Base-by-base conservation (phyloP, 768 basidiomycete species). In the Suillus subalutaceus region DNA sequence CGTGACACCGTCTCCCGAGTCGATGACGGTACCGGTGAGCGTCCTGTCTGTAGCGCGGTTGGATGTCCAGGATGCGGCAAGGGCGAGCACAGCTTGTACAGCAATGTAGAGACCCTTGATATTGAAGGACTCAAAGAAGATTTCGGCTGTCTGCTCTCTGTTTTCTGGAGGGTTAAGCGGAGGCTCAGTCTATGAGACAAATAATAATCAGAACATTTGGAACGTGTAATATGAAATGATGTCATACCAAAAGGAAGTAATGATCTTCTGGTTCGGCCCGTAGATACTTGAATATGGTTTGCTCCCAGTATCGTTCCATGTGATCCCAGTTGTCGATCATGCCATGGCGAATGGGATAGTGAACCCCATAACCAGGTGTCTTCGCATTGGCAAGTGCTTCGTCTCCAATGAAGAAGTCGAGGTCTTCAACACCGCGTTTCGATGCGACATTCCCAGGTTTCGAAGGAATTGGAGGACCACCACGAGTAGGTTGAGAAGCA, bases 61-160 rank as follows among this genome's bases (percentile, higher is more conserved):
- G 66, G 93, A 96, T 1, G 95, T 87, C 97, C 97, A 99, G 1
- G 95, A 96, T 0, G 97, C 97, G 5, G 97, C 97, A 68, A 99
- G 92, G 0, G 97, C 97, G 12, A 99, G 90, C 6, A 99, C 97
- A 43, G 97, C 97, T 77, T 99, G 97, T 0, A 99, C 97, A 62
- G 96, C 97, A 72, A 99, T 99, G 79, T 99, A 99, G 53, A 98
- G 85, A 26, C 97, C 97, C 75, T 96, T 93, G 82, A 98, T 96
- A 80, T 99, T 99, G 89, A 99, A 99, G 0, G 95, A 97, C 80
- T 99, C 97, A 78, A 99, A 99, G 86, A 99, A 98, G 81, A 99
- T 99, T 77, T 99, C 97, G 23, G 97, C 97, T 0, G 97, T 99
- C 78, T 97, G 97, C 79, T 99, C 97, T 72, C 97, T 86, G 82